Base-by-base conservation (phyloP, 2,329 filamentous ascomycete genomes). In the Fonsecaea pedrosoi region DNA sequence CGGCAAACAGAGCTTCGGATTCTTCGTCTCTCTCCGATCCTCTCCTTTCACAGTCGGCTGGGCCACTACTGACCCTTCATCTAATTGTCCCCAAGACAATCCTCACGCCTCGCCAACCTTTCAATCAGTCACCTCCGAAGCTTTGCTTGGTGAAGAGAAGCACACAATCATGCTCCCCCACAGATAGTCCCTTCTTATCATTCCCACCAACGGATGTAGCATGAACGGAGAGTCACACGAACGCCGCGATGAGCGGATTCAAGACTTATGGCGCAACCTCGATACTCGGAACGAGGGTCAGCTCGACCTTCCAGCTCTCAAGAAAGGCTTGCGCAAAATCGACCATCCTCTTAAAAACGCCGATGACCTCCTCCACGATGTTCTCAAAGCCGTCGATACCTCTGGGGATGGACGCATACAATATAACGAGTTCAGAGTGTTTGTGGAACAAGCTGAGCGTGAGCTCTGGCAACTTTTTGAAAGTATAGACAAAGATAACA, bases 321-420 rank as follows among this genome's bases (percentile, higher is more conserved):
- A 94, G 81, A 92, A 89, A 80, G 95, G 94, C 3, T 81, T 99
- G 76, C 88, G 85, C 77, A 91, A 89, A 79, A 92, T 98, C 75
- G 94, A 98, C 78, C 95, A 99, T 78, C 95, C 90, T 70, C 81
- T 99, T 75, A 96, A 97, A 83, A 95, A 97, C 84, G 95, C 95
- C 76, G 91, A 96, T 78, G 83, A 87, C 42, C 88, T 98, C 83
- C 85, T 99, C 69, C 86, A 87, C 75, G 89, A 91, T 75, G 91
- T 98, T 65, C 86, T 97, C 77, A 84, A 86, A 71, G 86, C 90
- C 68, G 93, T 97, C 70, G 95, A 99, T 77, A 90, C 89, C 65
- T 93, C 94, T 76, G 87, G 89, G 32, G 93, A 98, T 78, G 92
- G 94, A 70, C 90, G 89, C 75, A 98, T 99, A 73, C 90, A 96